Base-by-base conservation (phyloP, 805 yeast genomes). In the Teunomyces aglyptinius region DNA sequence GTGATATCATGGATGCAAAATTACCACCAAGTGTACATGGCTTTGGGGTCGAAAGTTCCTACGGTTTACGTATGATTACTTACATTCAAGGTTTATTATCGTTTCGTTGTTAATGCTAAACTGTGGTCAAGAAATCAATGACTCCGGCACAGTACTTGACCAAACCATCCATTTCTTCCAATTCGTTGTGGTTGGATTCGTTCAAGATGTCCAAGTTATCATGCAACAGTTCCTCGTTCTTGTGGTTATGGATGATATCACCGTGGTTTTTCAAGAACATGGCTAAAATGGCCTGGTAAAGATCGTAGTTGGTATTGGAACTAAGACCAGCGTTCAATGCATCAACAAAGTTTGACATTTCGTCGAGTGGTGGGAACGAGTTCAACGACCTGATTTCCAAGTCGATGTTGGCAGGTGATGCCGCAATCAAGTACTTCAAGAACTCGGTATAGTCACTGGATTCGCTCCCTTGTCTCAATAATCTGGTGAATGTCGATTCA, bases 91-190 rank as follows among this genome's bases (percentile, higher is more conserved):
- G 13, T 12, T 35, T n/a, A 36, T 36, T 36, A 20, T 22, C 16
- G 28, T 22, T 36, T 20, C 27, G 4, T n/a, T n/a, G n/a, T n/a
- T 33, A 34, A 18, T 7, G 28, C 29, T 62, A 72, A n/a, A 68
- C 70, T 33, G 76, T 66, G 5, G 75, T 62, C 41, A 89, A 71
- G 57, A 87, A 82, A 52, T 74, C 77, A 27, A 86, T 68, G 13
- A 90, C 89, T 48, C 96, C 91, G 1, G 94, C 77, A 64, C 96
- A 88, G 65, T 82, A 89, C 61, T 89, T 86, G 33, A 81, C 80
- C 49, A 87, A 65, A 26, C 77, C 80, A 58, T 89, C 96, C 57
- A 91, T 64, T 12, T 71, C 73, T 3, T 71, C 72, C 32, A 75
- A 70, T 40, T 71, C 74, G 0, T 47, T 54, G 6, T 58, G 50